phyloP scores from a whole-genome alignment of 768 basidiomycete genomes.

The Gymnopilus junonius region DNA sequence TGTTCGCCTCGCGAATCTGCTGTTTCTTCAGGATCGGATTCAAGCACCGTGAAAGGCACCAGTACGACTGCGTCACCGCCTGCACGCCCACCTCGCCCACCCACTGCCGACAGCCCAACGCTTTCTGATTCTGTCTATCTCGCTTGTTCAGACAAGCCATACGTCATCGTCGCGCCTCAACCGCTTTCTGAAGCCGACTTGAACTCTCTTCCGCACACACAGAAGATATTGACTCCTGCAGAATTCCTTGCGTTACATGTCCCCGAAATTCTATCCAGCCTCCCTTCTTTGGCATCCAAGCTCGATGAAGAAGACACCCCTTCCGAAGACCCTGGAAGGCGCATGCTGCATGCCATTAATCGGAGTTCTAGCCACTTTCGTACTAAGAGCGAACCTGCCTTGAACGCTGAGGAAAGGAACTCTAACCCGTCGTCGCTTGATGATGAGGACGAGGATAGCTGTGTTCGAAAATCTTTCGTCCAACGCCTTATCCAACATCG shows the following conservation, averaged over 20 bases:
- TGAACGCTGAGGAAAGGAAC: not conserved
- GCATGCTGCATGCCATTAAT: not conserved
- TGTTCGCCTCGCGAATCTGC: constrained; percentile 11
- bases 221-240: constrained; percentile 22
- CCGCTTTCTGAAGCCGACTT: constrained; percentile 11
- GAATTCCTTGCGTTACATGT: constrained; percentile 26
- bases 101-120: constrained; percentile 30
- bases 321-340: not conserved
- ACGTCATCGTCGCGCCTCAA: constrained; percentile 23
- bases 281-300: constrained; percentile 1
- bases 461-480: constrained; percentile 10
- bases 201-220: not conserved
- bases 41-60: constrained; percentile 5
- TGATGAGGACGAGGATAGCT: constrained; percentile 11
- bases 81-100: constrained; percentile 29
- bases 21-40: constrained; percentile 4
- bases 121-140: constrained; percentile 32
- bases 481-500: constrained; percentile 25
- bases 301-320: not conserved
- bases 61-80: constrained; percentile 9
- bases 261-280: constrained; percentile 10
- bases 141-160: constrained; percentile 28
- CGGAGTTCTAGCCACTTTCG: constrained; percentile 19
- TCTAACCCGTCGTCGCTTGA: not conserved
- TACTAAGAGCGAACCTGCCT: constrained; percentile 24